Evolutionary conservation across 768 basidiomycete species (phyloP).

Genomic region (Boletellus ananiceps): DNA sequence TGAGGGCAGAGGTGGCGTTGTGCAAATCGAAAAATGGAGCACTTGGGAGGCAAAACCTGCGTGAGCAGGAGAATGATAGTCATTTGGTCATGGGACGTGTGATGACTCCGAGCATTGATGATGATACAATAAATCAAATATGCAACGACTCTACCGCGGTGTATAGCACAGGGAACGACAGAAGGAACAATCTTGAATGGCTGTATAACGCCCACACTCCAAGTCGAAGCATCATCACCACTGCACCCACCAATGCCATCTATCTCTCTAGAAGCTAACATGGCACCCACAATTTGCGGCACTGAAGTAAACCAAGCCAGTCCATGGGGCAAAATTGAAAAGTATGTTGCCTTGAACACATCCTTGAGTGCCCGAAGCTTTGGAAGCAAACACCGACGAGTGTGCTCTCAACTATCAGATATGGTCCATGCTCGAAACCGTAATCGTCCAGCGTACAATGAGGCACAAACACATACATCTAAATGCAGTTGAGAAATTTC

Average conservation of each 20-base stretch:
- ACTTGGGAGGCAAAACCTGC: not conserved
- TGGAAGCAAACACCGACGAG: no score
- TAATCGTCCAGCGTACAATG: not conserved
- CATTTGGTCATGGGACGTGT: not conserved
- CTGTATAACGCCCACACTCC: not conserved
- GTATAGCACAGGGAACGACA: not conserved
- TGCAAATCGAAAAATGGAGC: not conserved
- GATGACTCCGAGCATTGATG: not conserved
- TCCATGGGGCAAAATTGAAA: not conserved
- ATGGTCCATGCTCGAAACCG: not conserved
- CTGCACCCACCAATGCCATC: not conserved
- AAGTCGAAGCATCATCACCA: not conserved
- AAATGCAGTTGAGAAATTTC: not conserved
- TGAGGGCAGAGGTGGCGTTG: not conserved
- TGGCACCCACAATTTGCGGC: conserved; percentile 2
- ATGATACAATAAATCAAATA: not conserved
- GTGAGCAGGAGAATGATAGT: not conserved
- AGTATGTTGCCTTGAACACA: not conserved
- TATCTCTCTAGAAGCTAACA: no score
- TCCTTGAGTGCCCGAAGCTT: not conserved
- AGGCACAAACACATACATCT: not conserved
- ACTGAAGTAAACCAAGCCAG: not conserved
- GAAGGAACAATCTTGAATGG: not conserved
- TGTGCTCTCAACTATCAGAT: not conserved
- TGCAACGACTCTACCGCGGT: not conserved